Evolutionary conservation across 1,284 basidiomycete species (phyloP).

Genomic region (Rhizoctonia solani): DNA sequence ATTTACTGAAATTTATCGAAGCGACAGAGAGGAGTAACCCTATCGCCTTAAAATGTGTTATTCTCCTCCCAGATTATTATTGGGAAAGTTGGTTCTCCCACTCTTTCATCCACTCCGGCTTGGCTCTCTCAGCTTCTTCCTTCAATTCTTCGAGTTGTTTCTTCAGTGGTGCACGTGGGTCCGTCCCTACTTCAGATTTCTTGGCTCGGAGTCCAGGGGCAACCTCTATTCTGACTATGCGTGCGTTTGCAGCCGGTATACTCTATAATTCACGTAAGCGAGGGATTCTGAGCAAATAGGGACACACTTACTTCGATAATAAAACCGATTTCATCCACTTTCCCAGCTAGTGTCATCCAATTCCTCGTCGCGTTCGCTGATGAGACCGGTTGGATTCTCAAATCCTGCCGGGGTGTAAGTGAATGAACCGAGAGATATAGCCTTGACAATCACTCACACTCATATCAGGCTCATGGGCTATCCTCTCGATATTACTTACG

Average conservation of each 20-base stretch:
- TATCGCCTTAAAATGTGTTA: neutral
- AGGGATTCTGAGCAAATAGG: neutral
- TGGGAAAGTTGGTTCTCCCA: neutral
- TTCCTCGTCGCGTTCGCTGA: conserved; percentile 8
- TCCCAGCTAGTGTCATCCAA: conserved; percentile 11
- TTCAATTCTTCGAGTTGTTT: conserved; percentile 12
- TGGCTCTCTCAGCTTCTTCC: conserved; percentile 7
- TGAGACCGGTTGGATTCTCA: conserved; percentile 17
- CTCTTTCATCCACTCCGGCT: conserved; percentile 15
- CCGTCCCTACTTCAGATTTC: neutral
- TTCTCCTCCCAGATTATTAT: neutral
- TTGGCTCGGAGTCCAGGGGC: neutral
- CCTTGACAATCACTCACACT: neutral
- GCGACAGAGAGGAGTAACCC: too few species aligned
- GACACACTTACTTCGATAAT: conserved; percentile 6
- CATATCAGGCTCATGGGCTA: conserved; percentile 6
- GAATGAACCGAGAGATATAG: neutral
- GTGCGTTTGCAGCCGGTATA: conserved; percentile 10
- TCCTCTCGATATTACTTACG: conserved; percentile 11
- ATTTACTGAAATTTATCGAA: too few species aligned
- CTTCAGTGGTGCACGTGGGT: neutral
- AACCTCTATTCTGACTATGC: neutral
- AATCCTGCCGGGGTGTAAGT: neutral
- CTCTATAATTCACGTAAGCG: neutral
- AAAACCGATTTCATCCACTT: conserved; percentile 10